Evolutionary conservation across 2,329 filamentous ascomycete species (phyloP).

Genomic region (Zelopaecilomyces penicillatus): DNA sequence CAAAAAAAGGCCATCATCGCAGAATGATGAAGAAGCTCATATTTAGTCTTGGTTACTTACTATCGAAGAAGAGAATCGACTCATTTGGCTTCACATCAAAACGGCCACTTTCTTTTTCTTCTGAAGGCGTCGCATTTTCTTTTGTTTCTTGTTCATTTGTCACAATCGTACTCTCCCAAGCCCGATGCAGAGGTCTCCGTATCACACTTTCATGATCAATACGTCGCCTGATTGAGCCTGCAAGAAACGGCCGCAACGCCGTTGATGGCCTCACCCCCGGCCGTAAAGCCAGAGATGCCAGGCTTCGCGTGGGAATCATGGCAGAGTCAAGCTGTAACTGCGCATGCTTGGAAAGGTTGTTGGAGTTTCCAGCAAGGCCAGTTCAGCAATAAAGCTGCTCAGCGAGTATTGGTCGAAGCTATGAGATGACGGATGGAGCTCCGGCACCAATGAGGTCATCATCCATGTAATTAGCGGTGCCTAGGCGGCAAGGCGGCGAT

Average conservation of each 20-base stretch:
- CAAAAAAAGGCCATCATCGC: neutral
- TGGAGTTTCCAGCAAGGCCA: too few relatives aligned
- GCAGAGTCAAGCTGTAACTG: conserved; percentile 5
- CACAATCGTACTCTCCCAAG: conserved; percentile 8
- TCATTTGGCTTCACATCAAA: conserved; percentile 71
- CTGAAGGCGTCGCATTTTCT: conserved; percentile 24
- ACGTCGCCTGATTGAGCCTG: conserved; percentile 10
- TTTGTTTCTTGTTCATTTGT: conserved; percentile 48
- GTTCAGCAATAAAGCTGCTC: too few relatives aligned
- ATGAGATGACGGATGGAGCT: neutral
- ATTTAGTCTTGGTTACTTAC: conserved; percentile 36
- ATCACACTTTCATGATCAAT: conserved; percentile 14
- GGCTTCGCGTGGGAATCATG: conserved; percentile 22
- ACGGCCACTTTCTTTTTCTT: conserved; percentile 66
- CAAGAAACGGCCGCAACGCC: neutral
- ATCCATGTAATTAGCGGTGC: conserved; percentile 1
- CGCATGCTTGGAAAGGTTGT: conserved; percentile 6
- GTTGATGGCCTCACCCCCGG: conserved; percentile 3
- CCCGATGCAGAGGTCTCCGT: neutral
- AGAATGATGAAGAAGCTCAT: neutral
- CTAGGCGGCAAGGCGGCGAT: conserved; percentile 8
- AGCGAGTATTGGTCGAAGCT: too few relatives aligned
- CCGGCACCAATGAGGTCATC: conserved; percentile 14
- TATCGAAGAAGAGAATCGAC: conserved; percentile 83
- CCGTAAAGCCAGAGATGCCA: conserved; percentile 11